phyloP scores from a whole-genome alignment of 352 stramenopile species.

The Halophytophthora polymorphica region DNA sequence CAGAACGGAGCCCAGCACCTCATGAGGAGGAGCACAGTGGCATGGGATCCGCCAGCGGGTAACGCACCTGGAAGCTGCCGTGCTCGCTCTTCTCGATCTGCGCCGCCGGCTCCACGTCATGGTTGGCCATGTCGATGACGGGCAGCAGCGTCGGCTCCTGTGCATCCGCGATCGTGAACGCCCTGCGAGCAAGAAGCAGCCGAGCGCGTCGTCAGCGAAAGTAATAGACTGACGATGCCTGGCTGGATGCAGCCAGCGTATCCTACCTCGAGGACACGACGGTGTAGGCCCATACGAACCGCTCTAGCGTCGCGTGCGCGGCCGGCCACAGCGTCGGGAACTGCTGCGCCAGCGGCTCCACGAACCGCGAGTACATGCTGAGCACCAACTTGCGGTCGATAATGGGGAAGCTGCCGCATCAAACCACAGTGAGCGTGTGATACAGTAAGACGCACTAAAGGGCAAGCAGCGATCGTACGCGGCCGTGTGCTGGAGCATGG shows the following conservation, averaged over 20 bases:
- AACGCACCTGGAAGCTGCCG: conserved; percentile 44
- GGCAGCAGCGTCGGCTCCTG: conserved; percentile 60
- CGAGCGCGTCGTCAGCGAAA: background rate
- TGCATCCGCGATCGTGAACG: conserved; percentile 33
- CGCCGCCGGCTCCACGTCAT: conserved; percentile 40
- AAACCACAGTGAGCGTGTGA: background rate
- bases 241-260: background rate
- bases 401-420: conserved; percentile 36
- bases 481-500: conserved; percentile 46
- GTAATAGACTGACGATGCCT: background rate
- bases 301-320: conserved; percentile 30
- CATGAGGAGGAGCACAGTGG: conserved; percentile 1
- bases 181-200: conserved; percentile 20
- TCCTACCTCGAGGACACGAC: conserved; percentile 63
- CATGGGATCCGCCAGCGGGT: background rate
- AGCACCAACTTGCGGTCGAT: conserved; percentile 56
- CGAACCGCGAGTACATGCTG: conserved; percentile 42
- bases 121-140: conserved; percentile 82
- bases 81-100: conserved; percentile 44
- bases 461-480: conserved; percentile 24
- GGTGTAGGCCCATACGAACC: conserved; percentile 65
- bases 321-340: conserved; percentile 43
- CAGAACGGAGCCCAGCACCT: background rate
- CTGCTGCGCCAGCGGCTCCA: conserved; percentile 24
- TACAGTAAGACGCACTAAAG: background rate